Evolutionary conservation across 2,329 filamentous ascomycete genomes (phyloP).

Genomic region (Microcyclosporella mali): DNA sequence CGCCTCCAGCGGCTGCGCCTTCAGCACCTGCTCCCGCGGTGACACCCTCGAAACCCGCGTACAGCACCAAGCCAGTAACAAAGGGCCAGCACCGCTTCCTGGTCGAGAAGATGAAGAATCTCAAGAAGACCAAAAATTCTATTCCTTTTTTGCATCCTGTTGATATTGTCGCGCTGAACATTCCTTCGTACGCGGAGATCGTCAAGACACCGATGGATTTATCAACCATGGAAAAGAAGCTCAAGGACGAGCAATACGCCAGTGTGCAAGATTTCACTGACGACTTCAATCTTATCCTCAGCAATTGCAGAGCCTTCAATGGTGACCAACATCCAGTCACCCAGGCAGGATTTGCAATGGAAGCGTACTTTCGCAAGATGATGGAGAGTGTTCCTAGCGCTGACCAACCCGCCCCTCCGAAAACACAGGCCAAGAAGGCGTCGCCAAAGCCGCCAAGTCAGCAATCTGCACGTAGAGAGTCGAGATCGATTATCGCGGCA

Average conservation of each 20-base stretch:
- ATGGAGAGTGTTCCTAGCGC: conserved; percentile 55
- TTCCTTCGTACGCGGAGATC: conserved; percentile 67
- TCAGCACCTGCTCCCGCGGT: conserved; percentile 11
- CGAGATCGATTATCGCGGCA: conserved; percentile 17
- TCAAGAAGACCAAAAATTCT: conserved; percentile 83
- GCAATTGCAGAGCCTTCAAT: conserved; percentile 79
- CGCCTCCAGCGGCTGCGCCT: conserved; percentile 18
- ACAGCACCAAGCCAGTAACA: conserved; percentile 48
- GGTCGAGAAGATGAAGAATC: conserved; percentile 59
- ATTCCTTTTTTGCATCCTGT: conserved; percentile 72
- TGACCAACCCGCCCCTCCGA: conserved; percentile 49
- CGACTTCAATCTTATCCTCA: conserved; percentile 70
- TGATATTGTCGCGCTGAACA: conserved; percentile 63
- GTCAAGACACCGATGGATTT: conserved; percentile 82
- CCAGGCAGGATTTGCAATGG: conserved; percentile 56
- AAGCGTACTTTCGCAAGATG: conserved; percentile 54
- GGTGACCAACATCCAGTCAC: conserved; percentile 70
- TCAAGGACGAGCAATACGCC: conserved; percentile 64
- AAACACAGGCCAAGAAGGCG: conserved; percentile 39
- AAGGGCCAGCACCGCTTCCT: conserved; percentile 56
- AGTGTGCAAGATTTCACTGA: conserved; percentile 65
- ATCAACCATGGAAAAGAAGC: conserved; percentile 69
- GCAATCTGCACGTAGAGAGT: conserved; percentile 27
- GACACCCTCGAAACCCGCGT: conserved; percentile 19
- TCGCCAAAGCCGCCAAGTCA: conserved; percentile 25